phyloP scores from a whole-genome alignment of 495 filamentous ascomycete species.

The Penicillium robsamsonii region DNA sequence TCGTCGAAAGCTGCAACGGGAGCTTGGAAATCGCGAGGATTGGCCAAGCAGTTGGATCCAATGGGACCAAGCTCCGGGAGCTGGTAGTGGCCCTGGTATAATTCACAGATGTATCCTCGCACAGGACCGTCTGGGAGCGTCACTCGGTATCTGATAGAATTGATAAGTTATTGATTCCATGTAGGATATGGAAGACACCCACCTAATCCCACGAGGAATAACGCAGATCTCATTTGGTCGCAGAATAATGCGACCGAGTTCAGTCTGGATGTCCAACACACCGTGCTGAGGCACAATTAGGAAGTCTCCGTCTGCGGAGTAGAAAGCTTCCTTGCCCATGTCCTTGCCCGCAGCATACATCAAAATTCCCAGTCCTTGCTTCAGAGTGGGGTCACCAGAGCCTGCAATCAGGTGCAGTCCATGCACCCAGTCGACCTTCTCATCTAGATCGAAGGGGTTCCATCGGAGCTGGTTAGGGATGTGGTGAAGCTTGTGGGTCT shows the following conservation, averaged over 20 bases:
- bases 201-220: constrained; percentile 73
- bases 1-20: constrained; percentile 77
- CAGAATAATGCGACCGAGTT: constrained; percentile 77
- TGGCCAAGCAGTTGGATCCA: constrained; percentile 82
- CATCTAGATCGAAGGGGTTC: constrained; percentile 81
- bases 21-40: constrained; percentile 83
- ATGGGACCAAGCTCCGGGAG: constrained; percentile 90
- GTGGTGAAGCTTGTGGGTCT: constrained; percentile 55
- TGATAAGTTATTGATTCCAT: background rate
- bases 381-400: constrained; percentile 78
- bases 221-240: constrained; percentile 87
- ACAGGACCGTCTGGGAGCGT: constrained; percentile 62
- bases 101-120: constrained; percentile 82
- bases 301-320: constrained; percentile 88
- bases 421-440: constrained; percentile 74
- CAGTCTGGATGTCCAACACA: constrained; percentile 79
- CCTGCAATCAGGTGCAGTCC: constrained; percentile 76
- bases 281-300: constrained; percentile 84
- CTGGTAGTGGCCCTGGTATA: constrained; percentile 80
- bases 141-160: constrained; percentile 60
- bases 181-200: background rate
- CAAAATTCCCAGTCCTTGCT: constrained; percentile 76
- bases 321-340: constrained; percentile 79
- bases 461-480: constrained; percentile 89
- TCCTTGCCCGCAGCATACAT: constrained; percentile 78